Conservation (phyloP, 116 monocot species). For the Iris pallida region DNA sequence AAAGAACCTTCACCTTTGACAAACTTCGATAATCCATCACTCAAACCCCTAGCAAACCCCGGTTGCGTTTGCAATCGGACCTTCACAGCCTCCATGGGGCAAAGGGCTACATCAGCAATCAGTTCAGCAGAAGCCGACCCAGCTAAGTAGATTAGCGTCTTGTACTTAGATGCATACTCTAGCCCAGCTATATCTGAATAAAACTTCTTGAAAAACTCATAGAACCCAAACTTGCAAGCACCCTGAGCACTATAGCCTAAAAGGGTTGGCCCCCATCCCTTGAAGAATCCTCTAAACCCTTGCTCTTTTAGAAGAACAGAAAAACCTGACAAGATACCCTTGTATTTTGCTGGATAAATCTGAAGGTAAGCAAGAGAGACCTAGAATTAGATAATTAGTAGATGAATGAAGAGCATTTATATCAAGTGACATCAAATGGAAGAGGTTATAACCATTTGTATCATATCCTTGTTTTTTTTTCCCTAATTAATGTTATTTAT, state of each 20-base stretch:
- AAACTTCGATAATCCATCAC: conserved; percentile 49
- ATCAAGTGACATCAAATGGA: no score
- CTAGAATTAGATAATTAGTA: background rate
- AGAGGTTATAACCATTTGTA: no score
- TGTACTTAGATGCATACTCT: conserved; percentile 58
- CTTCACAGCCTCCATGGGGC: conserved; percentile 64
- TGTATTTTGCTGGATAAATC: conserved; percentile 78
- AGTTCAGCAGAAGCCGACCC: conserved; percentile 52
- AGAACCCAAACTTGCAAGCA: conserved; percentile 71
- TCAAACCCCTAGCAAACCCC: conserved; percentile 43
- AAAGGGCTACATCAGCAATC: conserved; percentile 53
- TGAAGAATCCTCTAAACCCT: conserved; percentile 68
- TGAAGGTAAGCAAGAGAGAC: conserved; percentile 7
- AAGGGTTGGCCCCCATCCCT: conserved; percentile 72
- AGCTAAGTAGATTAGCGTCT: conserved; percentile 65
- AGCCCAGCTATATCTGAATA: conserved; percentile 70
- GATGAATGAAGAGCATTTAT: no score
- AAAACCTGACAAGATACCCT: conserved; percentile 57
- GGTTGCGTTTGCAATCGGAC: conserved; percentile 59
- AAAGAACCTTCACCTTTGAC: conserved; percentile 36
- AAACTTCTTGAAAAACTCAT: conserved; percentile 84
- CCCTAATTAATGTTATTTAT: no score
- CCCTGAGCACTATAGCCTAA: conserved; percentile 79
- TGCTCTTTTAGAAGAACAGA: conserved; percentile 63
- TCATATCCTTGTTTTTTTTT: no score